These are phyloP conservation scores for Aspergillus ustus DNA, from an alignment of 2,329 filamentous ascomycete genomes.

Conservation along the genomic window DNA sequence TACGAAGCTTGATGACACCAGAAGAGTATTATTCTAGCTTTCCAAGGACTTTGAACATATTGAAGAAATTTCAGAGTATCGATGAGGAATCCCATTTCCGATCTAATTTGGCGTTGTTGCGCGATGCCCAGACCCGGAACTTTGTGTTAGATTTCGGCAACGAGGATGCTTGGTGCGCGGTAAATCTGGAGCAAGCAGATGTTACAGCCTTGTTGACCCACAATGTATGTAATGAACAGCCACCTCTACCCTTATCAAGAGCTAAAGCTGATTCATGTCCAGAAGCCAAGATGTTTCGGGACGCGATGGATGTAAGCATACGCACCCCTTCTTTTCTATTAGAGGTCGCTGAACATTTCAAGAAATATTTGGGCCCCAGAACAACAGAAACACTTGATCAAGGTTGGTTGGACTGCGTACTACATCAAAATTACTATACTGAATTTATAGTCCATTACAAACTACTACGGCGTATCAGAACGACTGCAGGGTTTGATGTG, in stretches of 20 bases:
- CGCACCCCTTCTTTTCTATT: neutral
- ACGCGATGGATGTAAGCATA: conserved; percentile 71
- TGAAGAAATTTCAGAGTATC: conserved; percentile 41
- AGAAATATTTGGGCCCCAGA: conserved; percentile 74
- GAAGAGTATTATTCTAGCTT: conserved; percentile 41
- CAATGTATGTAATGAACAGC: conserved; percentile 31
- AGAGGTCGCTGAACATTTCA: neutral
- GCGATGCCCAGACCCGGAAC: conserved; percentile 39
- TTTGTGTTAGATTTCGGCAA: conserved; percentile 52
- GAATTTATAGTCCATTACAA: conserved; percentile 53
- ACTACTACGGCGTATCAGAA: conserved; percentile 70
- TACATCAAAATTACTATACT: neutral
- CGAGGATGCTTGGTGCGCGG: conserved; percentile 46
- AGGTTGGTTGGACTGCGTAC: conserved; percentile 32
- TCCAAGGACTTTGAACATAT: conserved; percentile 23
- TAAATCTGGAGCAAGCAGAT: conserved; percentile 42
- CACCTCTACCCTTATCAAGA: neutral
- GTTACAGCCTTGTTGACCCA: conserved; percentile 39
- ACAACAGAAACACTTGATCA: conserved; percentile 60
- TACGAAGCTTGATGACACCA: conserved; percentile 24
- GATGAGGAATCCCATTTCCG: conserved; percentile 41
- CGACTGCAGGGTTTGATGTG: conserved; percentile 68
- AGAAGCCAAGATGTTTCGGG: conserved; percentile 54
- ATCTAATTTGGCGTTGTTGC: conserved; percentile 33
- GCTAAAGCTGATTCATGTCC: conserved; percentile 11